A percentile compares a stretch with the other conserved stretches of the same genome.
These are phyloP conservation scores for Arctium minus DNA, from an alignment of 129 eudicot genomes.

Conservation along the genomic window DNA sequence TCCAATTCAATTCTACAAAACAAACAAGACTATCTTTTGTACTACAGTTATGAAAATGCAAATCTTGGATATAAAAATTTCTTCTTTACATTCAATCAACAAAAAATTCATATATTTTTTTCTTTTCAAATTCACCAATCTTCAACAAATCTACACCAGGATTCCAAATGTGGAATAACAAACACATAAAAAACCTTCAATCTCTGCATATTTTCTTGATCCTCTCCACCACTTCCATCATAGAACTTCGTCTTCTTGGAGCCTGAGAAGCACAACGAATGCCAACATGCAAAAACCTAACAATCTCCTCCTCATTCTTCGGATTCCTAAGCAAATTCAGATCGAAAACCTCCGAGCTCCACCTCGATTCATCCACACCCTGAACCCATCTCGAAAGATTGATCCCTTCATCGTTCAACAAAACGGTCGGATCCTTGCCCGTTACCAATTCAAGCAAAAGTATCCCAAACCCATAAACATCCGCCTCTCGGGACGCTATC, in stretches of 20 bases:
- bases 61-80: neutral
- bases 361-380: constrained; percentile 30
- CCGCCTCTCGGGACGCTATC: constrained; percentile 41
- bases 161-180: constrained; percentile 4
- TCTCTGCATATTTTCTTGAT: constrained; percentile 35
- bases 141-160: constrained; percentile 15
- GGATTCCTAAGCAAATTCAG: constrained; percentile 22
- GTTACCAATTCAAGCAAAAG: constrained; percentile 47
- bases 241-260: constrained; percentile 38
- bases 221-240: constrained; percentile 30
- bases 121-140: neutral
- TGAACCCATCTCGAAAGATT: constrained; percentile 43
- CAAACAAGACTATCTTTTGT: no score
- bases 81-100: constrained; percentile 10
- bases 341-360: constrained; percentile 39
- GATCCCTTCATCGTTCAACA: constrained; percentile 33
- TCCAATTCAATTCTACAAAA: no score
- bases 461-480: constrained; percentile 58
- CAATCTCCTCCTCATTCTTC: constrained; percentile 31
- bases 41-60: neutral
- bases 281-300: constrained; percentile 43
- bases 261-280: constrained; percentile 44
- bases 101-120: neutral
- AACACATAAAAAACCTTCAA: neutral
- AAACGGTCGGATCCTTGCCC: constrained; percentile 35